Base-by-base conservation (phyloP, 1,284 basidiomycete species). In the Cystobasidium slooffiae region DNA sequence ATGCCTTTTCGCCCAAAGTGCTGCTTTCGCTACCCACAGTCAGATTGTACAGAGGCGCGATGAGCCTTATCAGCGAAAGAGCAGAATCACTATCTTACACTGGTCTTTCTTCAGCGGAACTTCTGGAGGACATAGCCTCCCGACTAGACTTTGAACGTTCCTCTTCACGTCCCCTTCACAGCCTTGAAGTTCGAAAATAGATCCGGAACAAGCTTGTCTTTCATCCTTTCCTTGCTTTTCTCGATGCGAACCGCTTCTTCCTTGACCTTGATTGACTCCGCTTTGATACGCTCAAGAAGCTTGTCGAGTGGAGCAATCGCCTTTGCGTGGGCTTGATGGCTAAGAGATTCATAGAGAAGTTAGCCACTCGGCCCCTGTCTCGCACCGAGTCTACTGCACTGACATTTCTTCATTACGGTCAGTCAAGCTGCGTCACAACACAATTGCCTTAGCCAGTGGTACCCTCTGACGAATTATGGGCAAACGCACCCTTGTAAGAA, bases 331-430 rank as follows among this genome's bases (percentile, higher is more conserved):
- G 5, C 43, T 24, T 22, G 44, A 51, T 49, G 61, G 14, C 61
- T 63, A 43, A 1, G 44, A 63, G 9, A 39, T 1, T 5, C 20
- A 9, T 1, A 24, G 3, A 49, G 6, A 20, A 47, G 20, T n/a
- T 9, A 10, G 22, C 31, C n/a, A 6, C 1, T 14, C 14, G 44
- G 8, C 12, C 24, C 8, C 3, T 5, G 53, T 14, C 37, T 43
- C 8, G 6, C 37, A 31, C 37, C 9, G 41, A 43, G 10, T 41
- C 6, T 18, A 59, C 37, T 49, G 1, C 14, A 47, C 61, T 49
- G 44, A 63, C 61, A 63, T 24, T 63, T 63, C 64, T 41, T 52
- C 64, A 43, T 49, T 52, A 10, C 37, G 6, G 16, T 22, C 43
- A 16, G 24, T 22, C n/a, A 66, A 44, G 22, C 64, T 66, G 49